phyloP scores from a whole-genome alignment of 208 protist genomes.

The Herpetomonas tarakana region DNA sequence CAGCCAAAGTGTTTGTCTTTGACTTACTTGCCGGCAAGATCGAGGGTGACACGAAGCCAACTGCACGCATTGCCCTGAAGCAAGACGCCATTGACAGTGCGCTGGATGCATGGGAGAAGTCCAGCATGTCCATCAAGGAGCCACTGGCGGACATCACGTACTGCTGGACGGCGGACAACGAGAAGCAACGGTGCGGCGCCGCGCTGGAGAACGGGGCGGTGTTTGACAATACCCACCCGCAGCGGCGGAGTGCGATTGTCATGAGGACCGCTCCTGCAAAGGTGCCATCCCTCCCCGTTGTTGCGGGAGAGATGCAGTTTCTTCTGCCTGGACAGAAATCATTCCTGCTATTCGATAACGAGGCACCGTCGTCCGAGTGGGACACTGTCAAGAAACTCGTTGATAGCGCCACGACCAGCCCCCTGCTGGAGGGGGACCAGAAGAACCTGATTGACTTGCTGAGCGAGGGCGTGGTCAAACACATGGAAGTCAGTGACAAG shows the following conservation, averaged over 20 bases:
- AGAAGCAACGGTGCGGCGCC: slow-evolving; percentile 40
- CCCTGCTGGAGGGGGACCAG: slow-evolving; percentile 39
- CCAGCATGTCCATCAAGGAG: slow-evolving; percentile 48
- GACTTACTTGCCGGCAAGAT: slow-evolving; percentile 44
- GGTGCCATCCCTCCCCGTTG: slow-evolving; percentile 42
- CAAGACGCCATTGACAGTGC: slow-evolving; percentile 62
- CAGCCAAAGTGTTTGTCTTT: slow-evolving; percentile 68
- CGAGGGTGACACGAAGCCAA: slow-evolving; percentile 35
- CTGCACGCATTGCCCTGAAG: slow-evolving; percentile 31
- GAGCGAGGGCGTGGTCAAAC: slow-evolving; percentile 28
- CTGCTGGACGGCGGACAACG: slow-evolving; percentile 44
- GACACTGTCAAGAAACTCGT: slow-evolving; percentile 32
- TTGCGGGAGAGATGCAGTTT: slow-evolving; percentile 54
- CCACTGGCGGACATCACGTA: slow-evolving; percentile 56
- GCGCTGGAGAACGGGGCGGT: slow-evolving; percentile 34
- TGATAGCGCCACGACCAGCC: slow-evolving; percentile 15
- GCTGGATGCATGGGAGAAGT: slow-evolving; percentile 58
- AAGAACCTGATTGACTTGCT: slow-evolving; percentile 31
- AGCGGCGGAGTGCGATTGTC: slow-evolving; percentile 26
- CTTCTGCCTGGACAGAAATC: slow-evolving; percentile 31
- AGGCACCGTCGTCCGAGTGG: slow-evolving; percentile 35
- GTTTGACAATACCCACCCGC: slow-evolving; percentile 29
- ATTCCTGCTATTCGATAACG: slow-evolving; percentile 46
- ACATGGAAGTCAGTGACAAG: slow-evolving; percentile 35
- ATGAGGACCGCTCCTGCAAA: slow-evolving; percentile 30